Evolutionary conservation across 495 filamentous ascomycete genomes (phyloP).

Genomic region (Annulohypoxylon maeteangense): DNA sequence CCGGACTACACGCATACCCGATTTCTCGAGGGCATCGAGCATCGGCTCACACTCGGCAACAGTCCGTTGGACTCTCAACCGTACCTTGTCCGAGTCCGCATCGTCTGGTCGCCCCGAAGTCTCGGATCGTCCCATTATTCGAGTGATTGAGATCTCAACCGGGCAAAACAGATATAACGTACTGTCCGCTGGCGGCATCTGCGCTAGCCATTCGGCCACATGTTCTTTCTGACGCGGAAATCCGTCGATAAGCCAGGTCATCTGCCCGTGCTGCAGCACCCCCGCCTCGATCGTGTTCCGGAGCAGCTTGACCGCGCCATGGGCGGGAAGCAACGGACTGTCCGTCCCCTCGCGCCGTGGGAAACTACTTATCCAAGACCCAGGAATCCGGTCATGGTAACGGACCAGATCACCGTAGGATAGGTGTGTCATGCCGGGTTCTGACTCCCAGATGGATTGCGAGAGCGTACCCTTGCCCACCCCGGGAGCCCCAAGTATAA

Average conservation of each 20-base stretch:
- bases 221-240: constrained; percentile 30
- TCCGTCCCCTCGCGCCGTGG: constrained; percentile 16
- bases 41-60: constrained; percentile 16
- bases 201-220: constrained; percentile 10
- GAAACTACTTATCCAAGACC: constrained; percentile 35
- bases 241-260: constrained; percentile 32
- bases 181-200: constrained; percentile 19
- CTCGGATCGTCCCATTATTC: constrained; percentile 16
- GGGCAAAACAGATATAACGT: constrained; percentile 22
- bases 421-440: constrained; percentile 29
- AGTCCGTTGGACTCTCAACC: constrained; percentile 13
- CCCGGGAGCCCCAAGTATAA: constrained; percentile 66
- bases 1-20: constrained; percentile 8
- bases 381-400: constrained; percentile 36
- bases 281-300: constrained; percentile 23
- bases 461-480: constrained; percentile 64
- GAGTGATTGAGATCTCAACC: constrained; percentile 11
- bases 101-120: constrained; percentile 31
- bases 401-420: constrained; percentile 37
- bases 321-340: constrained; percentile 17
- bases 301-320: constrained; percentile 17
- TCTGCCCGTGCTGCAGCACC: constrained; percentile 3
- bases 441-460: constrained; percentile 4
- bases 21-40: constrained; percentile 26
- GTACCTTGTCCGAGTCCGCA: neutral